Percentiles rank a stretch among this genome's conserved stretches.
Conservation (phyloP, 2,329 filamentous ascomycete species). For the Fusarium longipes region DNA sequence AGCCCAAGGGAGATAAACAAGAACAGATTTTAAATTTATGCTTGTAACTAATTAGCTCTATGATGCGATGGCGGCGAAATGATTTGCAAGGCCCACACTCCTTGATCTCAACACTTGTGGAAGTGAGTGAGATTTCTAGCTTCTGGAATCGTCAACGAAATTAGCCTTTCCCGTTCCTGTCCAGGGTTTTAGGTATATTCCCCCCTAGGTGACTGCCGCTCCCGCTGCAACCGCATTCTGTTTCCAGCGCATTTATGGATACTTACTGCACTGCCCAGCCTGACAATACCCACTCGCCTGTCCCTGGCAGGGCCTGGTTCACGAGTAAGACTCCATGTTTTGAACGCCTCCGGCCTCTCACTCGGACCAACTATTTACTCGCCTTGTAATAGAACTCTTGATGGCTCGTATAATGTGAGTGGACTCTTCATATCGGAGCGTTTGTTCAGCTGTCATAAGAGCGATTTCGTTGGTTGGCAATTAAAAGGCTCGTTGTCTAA, state of each 20-base stretch:
- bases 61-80: slow-evolving; percentile 16
- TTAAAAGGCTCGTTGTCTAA: background rate
- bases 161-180: background rate
- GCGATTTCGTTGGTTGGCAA: background rate
- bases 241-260: slow-evolving; percentile 12
- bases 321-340: slow-evolving; percentile 4
- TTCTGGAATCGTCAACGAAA: slow-evolving; percentile 31
- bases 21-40: background rate
- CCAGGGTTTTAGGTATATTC: slow-evolving; percentile 12
- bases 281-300: slow-evolving; percentile 18
- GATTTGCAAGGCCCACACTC: slow-evolving; percentile 21
- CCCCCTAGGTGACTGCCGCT: slow-evolving; percentile 17
- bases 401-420: slow-evolving; percentile 1
- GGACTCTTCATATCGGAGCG: background rate
- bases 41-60: background rate
- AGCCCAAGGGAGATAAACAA: slow-evolving; percentile 5
- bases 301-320: background rate
- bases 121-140: background rate
- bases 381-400: background rate
- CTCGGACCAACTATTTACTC: slow-evolving; percentile 26
- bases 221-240: slow-evolving; percentile 20
- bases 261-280: background rate
- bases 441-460: background rate
- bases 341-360: slow-evolving; percentile 31
- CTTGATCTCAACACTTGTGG: background rate